Conservation (phyloP, 495 filamentous ascomycete species). For the Astrocystis sublimbata region DNA sequence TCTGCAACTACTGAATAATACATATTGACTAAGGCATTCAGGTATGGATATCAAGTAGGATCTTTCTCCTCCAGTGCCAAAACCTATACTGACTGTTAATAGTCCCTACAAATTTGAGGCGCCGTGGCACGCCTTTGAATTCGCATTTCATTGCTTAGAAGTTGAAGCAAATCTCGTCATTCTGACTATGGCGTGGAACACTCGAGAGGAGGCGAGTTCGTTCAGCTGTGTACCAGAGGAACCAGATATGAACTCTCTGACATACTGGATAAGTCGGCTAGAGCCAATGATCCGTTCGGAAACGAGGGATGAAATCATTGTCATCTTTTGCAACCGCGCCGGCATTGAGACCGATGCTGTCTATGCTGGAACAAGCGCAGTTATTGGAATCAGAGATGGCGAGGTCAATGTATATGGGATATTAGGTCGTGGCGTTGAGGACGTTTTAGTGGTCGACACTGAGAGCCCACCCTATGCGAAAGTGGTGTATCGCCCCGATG, state of each 20-base stretch:
- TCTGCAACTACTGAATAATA: constrained; percentile 19
- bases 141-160: constrained; percentile 75
- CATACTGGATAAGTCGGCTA: constrained; percentile 87
- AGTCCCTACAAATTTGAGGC: constrained; percentile 73
- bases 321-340: constrained; percentile 81
- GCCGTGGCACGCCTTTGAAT: constrained; percentile 79
- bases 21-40: constrained; percentile 26
- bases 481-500: constrained; percentile 30
- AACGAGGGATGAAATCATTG: constrained; percentile 63
- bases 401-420: constrained; percentile 68
- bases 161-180: constrained; percentile 70
- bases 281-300: constrained; percentile 66
- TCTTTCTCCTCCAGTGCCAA: neutral
- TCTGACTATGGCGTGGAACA: constrained; percentile 88
- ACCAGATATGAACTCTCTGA: constrained; percentile 78
- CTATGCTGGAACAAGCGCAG: constrained; percentile 85
- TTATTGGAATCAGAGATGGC: constrained; percentile 71
- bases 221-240: constrained; percentile 46
- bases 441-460: constrained; percentile 65
- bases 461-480: constrained; percentile 26
- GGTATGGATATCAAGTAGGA: constrained; percentile 70
- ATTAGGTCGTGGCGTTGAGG: constrained; percentile 64
- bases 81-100: constrained; percentile 15
- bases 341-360: constrained; percentile 66
- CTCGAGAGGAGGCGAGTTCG: constrained; percentile 52